Base-by-base conservation (phyloP, 1,284 basidiomycete species). In the Irpex lacteus region DNA sequence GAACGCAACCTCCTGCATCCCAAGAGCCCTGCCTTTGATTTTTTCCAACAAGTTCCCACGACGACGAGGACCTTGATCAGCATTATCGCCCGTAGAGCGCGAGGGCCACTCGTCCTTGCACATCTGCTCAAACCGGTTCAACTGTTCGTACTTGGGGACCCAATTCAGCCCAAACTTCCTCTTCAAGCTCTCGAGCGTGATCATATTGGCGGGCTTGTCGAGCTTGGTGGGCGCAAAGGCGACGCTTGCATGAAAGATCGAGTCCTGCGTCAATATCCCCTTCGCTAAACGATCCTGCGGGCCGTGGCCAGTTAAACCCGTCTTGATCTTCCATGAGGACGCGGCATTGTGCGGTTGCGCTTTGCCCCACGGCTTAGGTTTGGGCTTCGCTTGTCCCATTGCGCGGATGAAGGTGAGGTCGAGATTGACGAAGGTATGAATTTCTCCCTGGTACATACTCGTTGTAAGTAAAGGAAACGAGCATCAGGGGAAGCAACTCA, bases 371-470 rank as follows among this genome's bases (percentile, higher is more conserved):
- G 63, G 52, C 26, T 19, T 1, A 18, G 18, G 52, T 9, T 53
- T 32, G 52, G 19, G 32, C 32, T 32, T 32, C 32, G 32, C 40
- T 18, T 18, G 26, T 3, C n/a, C 26, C 11, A 67, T 66, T 1
- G 67, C 68, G 9, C 47, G 47, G 15, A 72, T 60, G 62, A 69
- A 69, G 2, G 63, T 62, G n/a, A 69, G 56, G 56, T 72, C 70
- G 53, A 72, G 59, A 18, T 69, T 63, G 52, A 71, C 32, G 19
- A 66, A 64, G n/a, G 59, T 15, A 26, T 57, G 47, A 18, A 70
- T 62, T 50, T 70, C 69, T 47, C 67, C 69, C 66, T 70, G 53
- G 4, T 21, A 38, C 21, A 53, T 13, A 36, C n/a, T 21, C 19
- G n/a, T 18, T 21, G 60, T 37, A 13, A 19, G 9, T 18, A 32